Evolutionary conservation across 306 rosid species (phyloP), one percentile per base, ranked within the genome.

Genomic region (Canavalia gladiata): DNA sequence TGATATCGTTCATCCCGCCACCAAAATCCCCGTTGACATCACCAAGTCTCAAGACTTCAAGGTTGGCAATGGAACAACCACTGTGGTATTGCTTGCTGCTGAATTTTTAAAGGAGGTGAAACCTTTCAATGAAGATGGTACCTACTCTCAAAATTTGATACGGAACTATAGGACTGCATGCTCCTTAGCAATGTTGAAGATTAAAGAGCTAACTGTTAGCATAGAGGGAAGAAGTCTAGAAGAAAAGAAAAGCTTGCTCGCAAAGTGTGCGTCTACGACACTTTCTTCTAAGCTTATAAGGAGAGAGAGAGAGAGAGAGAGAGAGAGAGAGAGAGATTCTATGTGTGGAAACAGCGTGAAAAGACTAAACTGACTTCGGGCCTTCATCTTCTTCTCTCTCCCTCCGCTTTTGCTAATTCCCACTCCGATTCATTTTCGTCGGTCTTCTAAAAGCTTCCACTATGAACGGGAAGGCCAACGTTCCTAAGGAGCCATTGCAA

Each of bases 11-110:
- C 99, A 95, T 51, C 99, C 99, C 4, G 99, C 96, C n/a, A 91
- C 99, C 8, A 95, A 95, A 84, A 95, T 95, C 84, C 96, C 93
- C 2, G 99, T 93, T 5, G 99, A 95, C 46, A 95, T 95, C 76
- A 98, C 99, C 31, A 90, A 90, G 87, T 95, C 99, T 29, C 99
- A 95, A 85, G 99, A 95, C 73, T 92, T 98, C 3, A 98, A 96
- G 98, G 99, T 96, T 85, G 99, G 99, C 46, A 98, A 96, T 86
- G 99, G 99, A 63, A 96, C 99, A 71, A 96, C 99, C 13, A 96
- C 99, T 25, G 99, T 96, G 35, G 99, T 96, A 58, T 89, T 96
- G 83, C 97, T 96, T 46, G 99, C 99, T 1, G 97, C 94, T 11
- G 99, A 96, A 87, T 96, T 96, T 65, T 76, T 96, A 77, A 93